These are phyloP conservation scores for Coemansia furcata DNA, from an alignment of 192 early-diverging fungal species.

Conservation along the genomic window DNA sequence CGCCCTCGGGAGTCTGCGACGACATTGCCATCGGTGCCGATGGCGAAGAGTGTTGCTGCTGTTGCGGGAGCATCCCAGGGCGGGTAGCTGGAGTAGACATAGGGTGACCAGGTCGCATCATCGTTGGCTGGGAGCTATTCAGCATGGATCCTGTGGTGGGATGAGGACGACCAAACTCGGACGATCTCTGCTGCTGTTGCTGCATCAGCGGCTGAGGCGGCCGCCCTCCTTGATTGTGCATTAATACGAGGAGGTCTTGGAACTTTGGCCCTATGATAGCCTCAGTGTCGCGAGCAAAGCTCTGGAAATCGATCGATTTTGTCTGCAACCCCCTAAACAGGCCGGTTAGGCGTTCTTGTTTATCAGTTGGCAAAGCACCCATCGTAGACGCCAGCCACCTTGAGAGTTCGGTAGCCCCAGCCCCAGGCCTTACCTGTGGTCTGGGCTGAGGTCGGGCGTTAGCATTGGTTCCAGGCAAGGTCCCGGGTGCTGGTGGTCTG, in stretches of 20 bases:
- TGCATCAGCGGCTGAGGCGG: background rate
- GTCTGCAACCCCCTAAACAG: conserved; percentile 45
- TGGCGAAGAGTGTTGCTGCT: background rate
- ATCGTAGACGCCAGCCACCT: conserved; percentile 40
- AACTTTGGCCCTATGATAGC: conserved; percentile 46
- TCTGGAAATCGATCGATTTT: conserved; percentile 30
- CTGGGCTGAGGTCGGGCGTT: conserved; percentile 10
- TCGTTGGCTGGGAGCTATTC: background rate
- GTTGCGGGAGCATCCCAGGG: conserved; percentile 9
- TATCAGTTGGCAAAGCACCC: conserved; percentile 37
- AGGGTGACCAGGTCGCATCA: conserved; percentile 11
- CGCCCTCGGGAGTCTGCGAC: conserved; percentile 5
- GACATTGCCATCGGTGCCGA: conserved; percentile 6
- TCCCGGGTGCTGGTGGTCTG: background rate
- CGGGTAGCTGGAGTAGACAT: conserved; percentile 1
- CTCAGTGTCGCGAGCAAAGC: conserved; percentile 39
- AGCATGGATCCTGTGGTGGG: background rate
- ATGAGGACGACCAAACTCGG: conserved; percentile 6
- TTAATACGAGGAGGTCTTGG: conserved; percentile 33
- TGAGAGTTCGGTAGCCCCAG: conserved; percentile 27
- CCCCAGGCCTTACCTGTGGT: conserved; percentile 15
- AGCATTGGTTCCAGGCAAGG: background rate
- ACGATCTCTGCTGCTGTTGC: conserved; percentile 11
- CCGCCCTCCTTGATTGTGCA: conserved; percentile 33
- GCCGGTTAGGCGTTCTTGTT: conserved; percentile 39